A percentile compares a stretch with the other conserved stretches of the same genome.
These are phyloP conservation scores for Echria macrotheca DNA, from an alignment of 495 filamentous ascomycete genomes.

Conservation along the genomic window DNA sequence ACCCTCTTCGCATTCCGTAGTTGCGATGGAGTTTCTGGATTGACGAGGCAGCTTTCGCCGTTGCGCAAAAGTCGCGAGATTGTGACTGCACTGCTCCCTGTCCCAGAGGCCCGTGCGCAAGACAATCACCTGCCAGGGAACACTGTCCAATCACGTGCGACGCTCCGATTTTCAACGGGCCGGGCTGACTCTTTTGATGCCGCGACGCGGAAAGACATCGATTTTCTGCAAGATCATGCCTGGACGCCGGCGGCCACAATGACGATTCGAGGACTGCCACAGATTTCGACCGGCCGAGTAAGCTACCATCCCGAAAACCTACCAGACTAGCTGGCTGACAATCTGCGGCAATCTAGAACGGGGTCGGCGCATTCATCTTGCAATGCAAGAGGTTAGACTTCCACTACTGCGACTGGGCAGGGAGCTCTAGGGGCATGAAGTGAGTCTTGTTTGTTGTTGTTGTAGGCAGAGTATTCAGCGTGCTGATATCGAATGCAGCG, in stretches of 20 bases:
- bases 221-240: conserved; percentile 13
- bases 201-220: background rate
- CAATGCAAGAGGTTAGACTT: conserved; percentile 95
- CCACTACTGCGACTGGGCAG: conserved; percentile 93
- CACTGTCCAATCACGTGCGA: conserved; percentile 3
- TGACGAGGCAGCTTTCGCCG: too few species aligned
- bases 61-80: conserved; percentile 9
- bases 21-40: too few species aligned
- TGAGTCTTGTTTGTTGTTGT: conserved; percentile 35
- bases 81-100: background rate
- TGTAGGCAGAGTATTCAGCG: background rate
- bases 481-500: conserved; percentile 37
- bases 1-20: background rate
- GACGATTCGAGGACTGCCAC: conserved; percentile 58
- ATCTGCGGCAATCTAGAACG: conserved; percentile 60
- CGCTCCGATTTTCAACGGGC: background rate
- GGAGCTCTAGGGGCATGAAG: conserved; percentile 93
- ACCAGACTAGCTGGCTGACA: conserved; percentile 5
- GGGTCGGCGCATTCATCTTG: conserved; percentile 91
- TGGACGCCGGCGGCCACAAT: conserved; percentile 43
- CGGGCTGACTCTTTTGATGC: conserved; percentile 1
- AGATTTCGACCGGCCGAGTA: conserved; percentile 60
- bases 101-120: background rate
- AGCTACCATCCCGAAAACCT: conserved; percentile 1
- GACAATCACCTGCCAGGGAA: background rate